These are phyloP conservation scores for Blakeslea trispora DNA, from an alignment of 371 early-diverging fungal genomes.

Conservation along the genomic window DNA sequence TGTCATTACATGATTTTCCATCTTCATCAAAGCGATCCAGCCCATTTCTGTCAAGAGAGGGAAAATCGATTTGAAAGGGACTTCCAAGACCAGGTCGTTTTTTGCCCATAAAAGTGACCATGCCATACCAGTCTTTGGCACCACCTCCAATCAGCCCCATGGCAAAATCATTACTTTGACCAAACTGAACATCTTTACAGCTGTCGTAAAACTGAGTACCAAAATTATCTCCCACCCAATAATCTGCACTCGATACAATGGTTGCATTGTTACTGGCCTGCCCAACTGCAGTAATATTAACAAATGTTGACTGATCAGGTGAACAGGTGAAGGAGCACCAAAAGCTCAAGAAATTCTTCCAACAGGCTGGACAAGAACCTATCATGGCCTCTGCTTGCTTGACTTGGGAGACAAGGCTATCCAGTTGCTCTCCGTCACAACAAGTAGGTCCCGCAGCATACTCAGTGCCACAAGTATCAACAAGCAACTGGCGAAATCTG, in stretches of 20 bases:
- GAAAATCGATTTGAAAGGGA: conserved; percentile 73
- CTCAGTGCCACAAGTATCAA: conserved; percentile 60
- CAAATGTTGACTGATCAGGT: conserved; percentile 70
- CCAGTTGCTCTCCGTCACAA: conserved; percentile 64
- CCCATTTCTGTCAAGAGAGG: conserved; percentile 35
- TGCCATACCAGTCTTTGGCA: conserved; percentile 66
- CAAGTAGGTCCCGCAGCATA: conserved; percentile 60
- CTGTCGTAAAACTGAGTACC: conserved; percentile 69
- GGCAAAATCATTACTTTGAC: conserved; percentile 65
- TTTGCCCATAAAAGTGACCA: conserved; percentile 68
- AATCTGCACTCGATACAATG: conserved; percentile 57
- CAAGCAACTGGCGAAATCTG: conserved; percentile 47
- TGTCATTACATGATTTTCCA: conserved; percentile 60
- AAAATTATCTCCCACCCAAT: conserved; percentile 62
- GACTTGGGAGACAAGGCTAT: conserved; percentile 51
- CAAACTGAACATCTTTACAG: conserved; percentile 79
- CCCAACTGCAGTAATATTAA: conserved; percentile 55
- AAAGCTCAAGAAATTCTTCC: conserved; percentile 71
- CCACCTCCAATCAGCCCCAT: conserved; percentile 82
- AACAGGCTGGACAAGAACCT: conserved; percentile 77
- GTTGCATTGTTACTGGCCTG: conserved; percentile 22
- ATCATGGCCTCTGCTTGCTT: conserved; percentile 62
- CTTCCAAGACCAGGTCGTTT: conserved; percentile 64
- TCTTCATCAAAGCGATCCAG: conserved; percentile 41
- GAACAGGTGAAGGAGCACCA: conserved; percentile 78